These are phyloP conservation scores for Boechera stricta DNA, from an alignment of 345 rosid species.

Conservation along the genomic window DNA sequence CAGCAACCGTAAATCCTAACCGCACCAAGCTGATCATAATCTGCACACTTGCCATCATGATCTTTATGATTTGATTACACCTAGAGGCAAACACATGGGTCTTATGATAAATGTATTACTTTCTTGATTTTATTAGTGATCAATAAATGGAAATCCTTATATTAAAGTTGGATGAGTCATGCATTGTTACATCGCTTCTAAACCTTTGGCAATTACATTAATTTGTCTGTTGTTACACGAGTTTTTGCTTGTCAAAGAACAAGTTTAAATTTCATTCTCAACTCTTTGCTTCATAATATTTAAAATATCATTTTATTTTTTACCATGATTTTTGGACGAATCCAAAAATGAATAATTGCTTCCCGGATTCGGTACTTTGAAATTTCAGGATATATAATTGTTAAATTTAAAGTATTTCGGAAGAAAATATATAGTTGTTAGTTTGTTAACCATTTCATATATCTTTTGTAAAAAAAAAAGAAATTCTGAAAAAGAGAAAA, in stretches of 20 bases:
- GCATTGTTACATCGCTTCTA: not conserved
- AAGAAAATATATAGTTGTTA: too few relatives aligned
- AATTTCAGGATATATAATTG: too few relatives aligned
- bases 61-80: slow-evolving; percentile 27
- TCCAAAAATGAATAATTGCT: too few relatives aligned
- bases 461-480: not conserved
- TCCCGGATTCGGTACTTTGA: too few relatives aligned
- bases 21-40: slow-evolving; percentile 23
- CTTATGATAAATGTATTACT: slow-evolving; percentile 18
- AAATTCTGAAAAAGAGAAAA: not conserved
- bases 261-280: slow-evolving; percentile 14
- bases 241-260: slow-evolving; percentile 8
- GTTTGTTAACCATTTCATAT: too few relatives aligned
- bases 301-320: not conserved
- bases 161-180: slow-evolving; percentile 1
- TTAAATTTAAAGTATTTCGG: too few relatives aligned
- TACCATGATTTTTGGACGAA: too few relatives aligned
- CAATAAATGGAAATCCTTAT: slow-evolving; percentile 5
- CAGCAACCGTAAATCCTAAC: slow-evolving; percentile 20
- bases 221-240: not conserved
- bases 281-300: slow-evolving; percentile 5
- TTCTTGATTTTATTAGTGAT: slow-evolving; percentile 1
- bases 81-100: slow-evolving; percentile 18
- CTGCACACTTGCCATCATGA: not conserved
- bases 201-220: slow-evolving; percentile 2